Conservation (phyloP, 192 early-diverging fungal genomes). For the Lobosporangium transversale region DNA sequence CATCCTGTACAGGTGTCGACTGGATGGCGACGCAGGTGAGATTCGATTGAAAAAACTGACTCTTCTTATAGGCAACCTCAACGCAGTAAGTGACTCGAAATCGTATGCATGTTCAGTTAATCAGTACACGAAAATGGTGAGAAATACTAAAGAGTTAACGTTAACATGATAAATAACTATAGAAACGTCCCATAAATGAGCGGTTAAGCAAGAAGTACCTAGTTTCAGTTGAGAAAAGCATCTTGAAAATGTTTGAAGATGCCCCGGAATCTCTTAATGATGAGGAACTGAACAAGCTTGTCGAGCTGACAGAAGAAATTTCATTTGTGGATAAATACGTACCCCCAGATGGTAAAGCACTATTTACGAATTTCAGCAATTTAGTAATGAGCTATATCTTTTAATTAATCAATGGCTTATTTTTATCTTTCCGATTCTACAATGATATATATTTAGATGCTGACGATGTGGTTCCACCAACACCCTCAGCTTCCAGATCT, state of each 20-base stretch:
- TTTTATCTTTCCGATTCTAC: no score
- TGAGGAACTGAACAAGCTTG: constrained; percentile 43
- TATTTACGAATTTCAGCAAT: no score
- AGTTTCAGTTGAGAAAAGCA: constrained; percentile 61
- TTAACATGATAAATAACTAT: not conserved
- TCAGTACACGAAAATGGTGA: no score
- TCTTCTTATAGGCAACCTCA: constrained; percentile 48
- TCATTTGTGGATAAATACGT: constrained; percentile 45
- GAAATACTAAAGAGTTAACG: no score
- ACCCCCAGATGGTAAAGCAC: constrained; percentile 25
- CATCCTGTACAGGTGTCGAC: constrained; percentile 65
- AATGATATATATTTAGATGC: no score
- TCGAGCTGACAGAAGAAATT: constrained; percentile 40
- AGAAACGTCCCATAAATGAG: constrained; percentile 64
- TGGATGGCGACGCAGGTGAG: constrained; percentile 57
- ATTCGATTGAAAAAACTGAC: constrained; percentile 52
- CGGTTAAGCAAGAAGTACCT: constrained; percentile 66
- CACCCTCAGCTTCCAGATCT: no score
- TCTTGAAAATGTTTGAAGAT: constrained; percentile 65
- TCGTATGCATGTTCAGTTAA: no score
- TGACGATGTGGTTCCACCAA: no score
- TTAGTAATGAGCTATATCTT: no score
- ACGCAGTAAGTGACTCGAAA: constrained; percentile 54
- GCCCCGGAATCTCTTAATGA: constrained; percentile 49
- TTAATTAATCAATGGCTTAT: no score